phyloP scores from a whole-genome alignment of 257 asterid species.

The Solanum chmielewskii region DNA sequence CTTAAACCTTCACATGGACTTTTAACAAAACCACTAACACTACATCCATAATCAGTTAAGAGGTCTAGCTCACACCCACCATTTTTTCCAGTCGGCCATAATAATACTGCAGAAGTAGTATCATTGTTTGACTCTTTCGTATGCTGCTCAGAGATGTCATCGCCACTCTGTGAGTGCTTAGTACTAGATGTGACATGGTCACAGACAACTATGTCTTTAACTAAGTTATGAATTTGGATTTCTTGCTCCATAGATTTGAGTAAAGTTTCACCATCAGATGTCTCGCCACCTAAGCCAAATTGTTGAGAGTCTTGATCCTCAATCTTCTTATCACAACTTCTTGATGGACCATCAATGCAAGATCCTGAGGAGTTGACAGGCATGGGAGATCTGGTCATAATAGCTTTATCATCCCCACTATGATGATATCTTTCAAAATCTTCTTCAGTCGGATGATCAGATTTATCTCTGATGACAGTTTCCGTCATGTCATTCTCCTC shows the following conservation, averaged over 20 bases:
- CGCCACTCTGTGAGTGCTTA: conserved; percentile 2
- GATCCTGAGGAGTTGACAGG: conserved; percentile 12
- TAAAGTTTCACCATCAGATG: conserved; percentile 2
- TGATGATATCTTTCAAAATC: conserved; percentile 6
- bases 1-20: conserved; percentile 96
- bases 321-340: conserved; percentile 4
- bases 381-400: conserved; percentile 8
- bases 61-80: conserved; percentile 33
- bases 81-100: neutral
- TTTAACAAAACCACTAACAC: conserved; percentile 31
- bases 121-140: conserved; percentile 8
- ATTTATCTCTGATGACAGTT: conserved; percentile 1
- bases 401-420: conserved; percentile 10
- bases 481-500: conserved; percentile 14
- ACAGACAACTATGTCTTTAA: conserved; percentile 14
- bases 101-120: neutral
- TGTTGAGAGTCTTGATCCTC: conserved; percentile 9
- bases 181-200: neutral
- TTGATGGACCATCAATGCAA: conserved; percentile 9
- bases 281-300: conserved; percentile 1
- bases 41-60: conserved; percentile 18
- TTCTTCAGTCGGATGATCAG: conserved; percentile 11
- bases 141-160: conserved; percentile 1
- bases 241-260: conserved; percentile 16
- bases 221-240: conserved; percentile 7